These are phyloP conservation scores for Camelina hispida DNA, from an alignment of 345 rosid genomes.

Conservation along the genomic window DNA sequence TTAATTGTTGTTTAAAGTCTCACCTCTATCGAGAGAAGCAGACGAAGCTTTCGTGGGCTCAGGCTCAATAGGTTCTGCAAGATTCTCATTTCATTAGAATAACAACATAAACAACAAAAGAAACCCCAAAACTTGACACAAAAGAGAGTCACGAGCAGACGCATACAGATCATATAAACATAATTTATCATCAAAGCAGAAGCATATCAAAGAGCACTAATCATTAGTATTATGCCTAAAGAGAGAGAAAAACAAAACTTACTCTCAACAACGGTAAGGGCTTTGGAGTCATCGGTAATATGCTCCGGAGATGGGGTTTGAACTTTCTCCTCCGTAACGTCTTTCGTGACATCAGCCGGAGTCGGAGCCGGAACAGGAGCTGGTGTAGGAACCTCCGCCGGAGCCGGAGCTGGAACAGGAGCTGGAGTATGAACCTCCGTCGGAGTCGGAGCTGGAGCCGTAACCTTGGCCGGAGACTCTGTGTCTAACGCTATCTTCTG, in stretches of 20 bases:
- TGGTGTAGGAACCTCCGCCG: slow-evolving; percentile 6
- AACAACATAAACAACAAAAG: neutral
- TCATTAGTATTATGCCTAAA: too few species aligned
- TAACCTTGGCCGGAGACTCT: slow-evolving; percentile 51
- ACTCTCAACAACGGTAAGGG: slow-evolving; percentile 67
- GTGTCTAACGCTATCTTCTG: slow-evolving; percentile 22
- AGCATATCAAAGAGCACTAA: too few species aligned
- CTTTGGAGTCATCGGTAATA: slow-evolving; percentile 58
- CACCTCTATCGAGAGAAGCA: slow-evolving; percentile 78
- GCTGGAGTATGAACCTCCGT: neutral
- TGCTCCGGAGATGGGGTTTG: slow-evolving; percentile 36
- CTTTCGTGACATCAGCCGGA: slow-evolving; percentile 37
- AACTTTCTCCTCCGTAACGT: slow-evolving; percentile 46
- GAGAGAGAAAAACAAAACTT: slow-evolving; percentile 38
- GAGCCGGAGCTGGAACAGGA: slow-evolving; percentile 26
- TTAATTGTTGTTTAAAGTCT: slow-evolving; percentile 13
- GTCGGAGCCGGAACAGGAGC: neutral
- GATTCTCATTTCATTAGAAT: slow-evolving; percentile 18
- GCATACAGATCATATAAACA: neutral
- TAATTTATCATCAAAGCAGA: neutral
- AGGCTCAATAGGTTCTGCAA: slow-evolving; percentile 63
- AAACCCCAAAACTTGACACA: neutral
- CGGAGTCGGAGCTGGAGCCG: slow-evolving; percentile 15
- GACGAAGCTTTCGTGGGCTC: slow-evolving; percentile 59
- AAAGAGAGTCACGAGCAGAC: neutral